Evolutionary conservation across 805 yeast genomes (phyloP).

Genomic region (Wickerhamiella musiphila): DNA sequence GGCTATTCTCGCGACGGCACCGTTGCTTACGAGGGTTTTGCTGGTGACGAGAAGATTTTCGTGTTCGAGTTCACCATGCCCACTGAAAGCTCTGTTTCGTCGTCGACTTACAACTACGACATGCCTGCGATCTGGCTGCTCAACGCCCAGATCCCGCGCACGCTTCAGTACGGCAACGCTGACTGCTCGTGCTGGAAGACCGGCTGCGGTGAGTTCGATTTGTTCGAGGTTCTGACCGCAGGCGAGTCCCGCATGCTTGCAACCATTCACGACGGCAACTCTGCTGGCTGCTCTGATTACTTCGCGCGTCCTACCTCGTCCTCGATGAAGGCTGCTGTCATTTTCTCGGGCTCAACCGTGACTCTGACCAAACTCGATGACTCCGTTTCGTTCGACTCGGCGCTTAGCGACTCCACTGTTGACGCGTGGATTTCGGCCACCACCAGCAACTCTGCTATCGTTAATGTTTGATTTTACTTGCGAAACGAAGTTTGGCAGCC

Average conservation of each 20-base stretch:
- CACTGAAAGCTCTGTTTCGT: conserved; percentile 31
- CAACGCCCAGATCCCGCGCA: conserved; percentile 92
- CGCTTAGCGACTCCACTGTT: conserved; percentile 41
- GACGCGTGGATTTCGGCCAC: conserved; percentile 12
- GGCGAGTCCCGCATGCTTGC: conserved; percentile 56
- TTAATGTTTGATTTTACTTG: neutral
- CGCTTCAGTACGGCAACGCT: conserved; percentile 74
- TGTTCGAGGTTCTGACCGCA: conserved; percentile 68
- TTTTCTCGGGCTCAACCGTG: conserved; percentile 38
- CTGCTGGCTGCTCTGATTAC: conserved; percentile 81
- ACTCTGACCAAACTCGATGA: conserved; percentile 45
- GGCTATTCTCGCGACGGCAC: conserved; percentile 73
- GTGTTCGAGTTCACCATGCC: conserved; percentile 95
- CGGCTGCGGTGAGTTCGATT: conserved; percentile 96
- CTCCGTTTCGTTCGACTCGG: conserved; percentile 30
- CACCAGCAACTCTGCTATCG: neutral
- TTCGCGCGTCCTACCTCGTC: conserved; percentile 66
- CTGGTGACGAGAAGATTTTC: conserved; percentile 69
- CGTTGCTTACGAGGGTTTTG: conserved; percentile 92
- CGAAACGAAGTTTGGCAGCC: too few relatives aligned
- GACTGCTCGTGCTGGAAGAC: conserved; percentile 90
- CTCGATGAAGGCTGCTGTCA: conserved; percentile 76
- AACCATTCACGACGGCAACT: conserved; percentile 68
- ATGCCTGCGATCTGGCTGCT: conserved; percentile 98
- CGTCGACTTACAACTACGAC: conserved; percentile 47